Percentiles rank a stretch among this genome's conserved stretches.
These are phyloP conservation scores for Priceomyces fermenticarens DNA, from an alignment of 805 yeast species.

Conservation along the genomic window DNA sequence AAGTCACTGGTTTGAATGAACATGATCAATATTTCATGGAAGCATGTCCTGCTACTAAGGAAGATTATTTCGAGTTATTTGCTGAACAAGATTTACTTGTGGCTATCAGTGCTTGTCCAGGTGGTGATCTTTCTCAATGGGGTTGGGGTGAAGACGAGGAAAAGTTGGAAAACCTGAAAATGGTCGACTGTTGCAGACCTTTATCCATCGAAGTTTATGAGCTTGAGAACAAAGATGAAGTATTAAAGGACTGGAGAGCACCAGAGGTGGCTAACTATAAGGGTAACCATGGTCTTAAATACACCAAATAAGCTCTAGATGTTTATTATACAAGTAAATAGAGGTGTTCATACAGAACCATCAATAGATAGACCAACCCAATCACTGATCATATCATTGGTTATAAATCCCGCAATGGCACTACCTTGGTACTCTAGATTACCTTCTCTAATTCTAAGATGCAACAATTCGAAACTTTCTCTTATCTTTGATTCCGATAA, in stretches of 20 bases:
- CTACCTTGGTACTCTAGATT: constrained; percentile 40
- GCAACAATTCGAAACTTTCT: constrained; percentile 33
- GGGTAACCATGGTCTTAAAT: constrained; percentile 53
- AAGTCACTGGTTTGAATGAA: constrained; percentile 64
- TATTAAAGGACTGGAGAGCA: constrained; percentile 48
- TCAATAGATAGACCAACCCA: constrained; percentile 47
- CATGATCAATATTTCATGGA: constrained; percentile 70
- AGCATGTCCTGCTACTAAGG: constrained; percentile 58
- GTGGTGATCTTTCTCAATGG: constrained; percentile 67
- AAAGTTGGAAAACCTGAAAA: constrained; percentile 42
- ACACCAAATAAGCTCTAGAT: not conserved
- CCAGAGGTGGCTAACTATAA: constrained; percentile 51
- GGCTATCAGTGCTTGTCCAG: constrained; percentile 68
- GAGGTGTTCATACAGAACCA: constrained; percentile 27
- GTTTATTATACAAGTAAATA: not conserved
- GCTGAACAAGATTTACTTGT: constrained; percentile 64
- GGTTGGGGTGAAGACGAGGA: constrained; percentile 65
- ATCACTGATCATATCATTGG: constrained; percentile 41
- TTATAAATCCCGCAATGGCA: constrained; percentile 41
- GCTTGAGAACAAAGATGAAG: constrained; percentile 39
- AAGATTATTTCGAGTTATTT: constrained; percentile 63
- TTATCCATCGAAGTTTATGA: constrained; percentile 59
- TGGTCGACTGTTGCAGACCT: constrained; percentile 63
- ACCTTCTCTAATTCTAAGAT: constrained; percentile 21
- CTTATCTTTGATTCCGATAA: constrained; percentile 10